Evolutionary conservation across 148 eudicot genomes (phyloP), one percentile per base, ranked within the genome.

Genomic region (Chenopodium formosanum): DNA sequence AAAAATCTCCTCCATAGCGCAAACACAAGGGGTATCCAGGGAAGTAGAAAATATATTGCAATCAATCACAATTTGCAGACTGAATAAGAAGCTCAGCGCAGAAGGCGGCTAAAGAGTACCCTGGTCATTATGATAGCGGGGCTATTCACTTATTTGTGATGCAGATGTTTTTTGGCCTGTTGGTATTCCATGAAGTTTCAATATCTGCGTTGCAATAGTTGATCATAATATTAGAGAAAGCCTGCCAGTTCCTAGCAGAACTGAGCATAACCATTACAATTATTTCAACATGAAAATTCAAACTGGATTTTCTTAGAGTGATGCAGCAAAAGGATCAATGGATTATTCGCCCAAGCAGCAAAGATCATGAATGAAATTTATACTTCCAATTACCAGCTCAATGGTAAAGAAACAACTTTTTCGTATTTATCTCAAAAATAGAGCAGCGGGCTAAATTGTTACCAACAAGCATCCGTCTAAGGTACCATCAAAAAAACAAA

Each of bases 301-400:
- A 67, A 16, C 7, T 13, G 16, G 53, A 50, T 9, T 50, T 50
- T 50, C 53, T 56, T 31, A 11, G 7, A 79, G 52, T 70, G 70
- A 34, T 52, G 31, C 50, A 69, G 63, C 40, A 70, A 76, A 19
- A 14, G 46, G 27, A 47, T 27, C 22, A 10, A 31, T 12, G 52
- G 75, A 79, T 78, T 72, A 83, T 46, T 77, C 19, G 76, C 74
- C 31, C 86, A 56, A 46, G 77, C 73, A 29, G 37, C 23, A 46
- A 73, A 65, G 62, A 71, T 67, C 60, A 67, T 40, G 40, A 72
- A 81, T 66, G 64, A 72, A 80, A 65, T 79, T 80, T 83, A 78
- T 73, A 70, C 81, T 79, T 86, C 47, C 76, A 79, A 81, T 84
- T 84, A 78, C 81, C 79, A 79, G 34, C 56, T 80, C 78, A 80